Conservation (phyloP, 768 basidiomycete genomes). For the Boletus tylopilopsis region DNA sequence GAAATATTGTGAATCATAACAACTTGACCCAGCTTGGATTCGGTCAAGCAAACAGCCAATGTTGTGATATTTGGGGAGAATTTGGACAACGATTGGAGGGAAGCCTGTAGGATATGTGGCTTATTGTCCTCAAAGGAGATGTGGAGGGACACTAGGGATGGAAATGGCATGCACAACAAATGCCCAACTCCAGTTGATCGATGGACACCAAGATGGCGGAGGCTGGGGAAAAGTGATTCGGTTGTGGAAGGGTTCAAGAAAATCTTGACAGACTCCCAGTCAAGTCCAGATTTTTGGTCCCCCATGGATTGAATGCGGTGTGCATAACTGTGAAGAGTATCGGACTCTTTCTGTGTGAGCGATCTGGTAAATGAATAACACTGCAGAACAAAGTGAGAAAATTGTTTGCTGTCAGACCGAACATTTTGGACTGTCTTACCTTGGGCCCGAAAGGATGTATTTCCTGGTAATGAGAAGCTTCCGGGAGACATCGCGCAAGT, state of each 20-base stretch:
- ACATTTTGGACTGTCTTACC: no score
- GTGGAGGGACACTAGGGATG: neutral
- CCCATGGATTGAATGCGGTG: neutral
- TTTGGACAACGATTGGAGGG: neutral
- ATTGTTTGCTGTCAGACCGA: no score
- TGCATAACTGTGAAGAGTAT: neutral
- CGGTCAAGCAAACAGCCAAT: neutral
- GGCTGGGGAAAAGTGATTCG: neutral
- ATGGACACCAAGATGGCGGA: neutral
- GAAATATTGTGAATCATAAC: neutral
- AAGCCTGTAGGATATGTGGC: neutral
- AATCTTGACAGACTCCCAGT: neutral
- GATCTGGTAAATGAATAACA: neutral
- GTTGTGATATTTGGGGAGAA: neutral
- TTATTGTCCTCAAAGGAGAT: neutral
- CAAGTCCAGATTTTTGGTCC: neutral
- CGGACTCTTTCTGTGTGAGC: neutral
- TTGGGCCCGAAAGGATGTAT: no score
- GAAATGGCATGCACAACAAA: neutral
- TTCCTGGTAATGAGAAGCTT: neutral
- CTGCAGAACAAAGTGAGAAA: no score
- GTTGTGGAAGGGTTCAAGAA: neutral
- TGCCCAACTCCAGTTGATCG: neutral
- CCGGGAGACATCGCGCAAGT: neutral
- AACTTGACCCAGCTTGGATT: no score